A percentile compares a stretch with the other conserved stretches of the same genome.
Conservation (phyloP, 2,329 filamentous ascomycete species). For the Aurifilum marmelostoma region DNA sequence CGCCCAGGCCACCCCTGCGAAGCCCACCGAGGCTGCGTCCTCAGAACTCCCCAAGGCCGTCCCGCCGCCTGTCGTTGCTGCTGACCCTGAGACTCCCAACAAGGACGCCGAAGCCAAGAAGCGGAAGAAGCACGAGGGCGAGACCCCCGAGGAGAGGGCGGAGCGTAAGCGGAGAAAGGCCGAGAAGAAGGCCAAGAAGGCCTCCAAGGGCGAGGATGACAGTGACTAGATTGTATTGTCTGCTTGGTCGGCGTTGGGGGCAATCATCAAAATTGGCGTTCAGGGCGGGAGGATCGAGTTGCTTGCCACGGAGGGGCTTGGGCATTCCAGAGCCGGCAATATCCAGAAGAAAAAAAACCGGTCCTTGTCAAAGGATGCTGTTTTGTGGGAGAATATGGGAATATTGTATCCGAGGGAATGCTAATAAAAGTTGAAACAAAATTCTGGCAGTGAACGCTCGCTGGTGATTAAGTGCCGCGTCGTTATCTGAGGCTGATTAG, state of each 20-base stretch:
- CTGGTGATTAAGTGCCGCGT: neutral
- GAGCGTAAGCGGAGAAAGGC: constrained; percentile 40
- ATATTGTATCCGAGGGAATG: neutral
- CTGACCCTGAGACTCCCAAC: constrained; percentile 21
- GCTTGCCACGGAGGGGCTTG: constrained; percentile 8
- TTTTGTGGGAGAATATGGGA: neutral
- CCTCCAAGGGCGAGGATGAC: constrained; percentile 31
- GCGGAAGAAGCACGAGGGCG: constrained; percentile 79
- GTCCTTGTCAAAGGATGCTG: neutral
- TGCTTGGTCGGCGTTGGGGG: constrained; percentile 13
- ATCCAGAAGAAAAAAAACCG: neutral
- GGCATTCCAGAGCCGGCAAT: constrained; percentile 9
- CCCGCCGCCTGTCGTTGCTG: constrained; percentile 38
- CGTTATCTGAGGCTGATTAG: neutral
- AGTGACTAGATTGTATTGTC: constrained; percentile 30
- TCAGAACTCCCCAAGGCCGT: constrained; percentile 45
- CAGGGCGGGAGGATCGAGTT: constrained; percentile 6
- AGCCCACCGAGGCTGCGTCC: constrained; percentile 47
- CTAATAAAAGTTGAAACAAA: neutral
- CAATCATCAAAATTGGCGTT: constrained; percentile 14
- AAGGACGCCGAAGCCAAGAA: constrained; percentile 72
- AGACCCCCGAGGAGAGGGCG: constrained; percentile 69
- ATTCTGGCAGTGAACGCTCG: neutral
- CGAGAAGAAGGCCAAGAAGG: constrained; percentile 39
- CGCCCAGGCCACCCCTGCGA: constrained; percentile 43